Percentiles rank a stretch among this genome's conserved stretches.
Conservation (phyloP, 805 yeast species). For the Ascoidea tarda region DNA sequence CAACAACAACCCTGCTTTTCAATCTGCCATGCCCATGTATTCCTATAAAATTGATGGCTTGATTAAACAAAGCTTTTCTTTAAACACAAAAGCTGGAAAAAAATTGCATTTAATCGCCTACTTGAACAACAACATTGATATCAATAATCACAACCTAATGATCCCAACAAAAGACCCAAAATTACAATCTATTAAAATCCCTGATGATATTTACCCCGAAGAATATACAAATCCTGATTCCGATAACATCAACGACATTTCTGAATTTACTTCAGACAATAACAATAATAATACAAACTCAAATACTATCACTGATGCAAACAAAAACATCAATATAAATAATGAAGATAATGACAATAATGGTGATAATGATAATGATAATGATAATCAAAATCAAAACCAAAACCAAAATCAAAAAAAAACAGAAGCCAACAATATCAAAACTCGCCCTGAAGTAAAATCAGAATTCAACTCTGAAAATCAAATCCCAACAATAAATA, state of each 20-base stretch:
- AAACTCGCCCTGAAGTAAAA: too few relatives aligned
- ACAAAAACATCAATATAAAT: background rate
- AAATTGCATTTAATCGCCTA: slow-evolving; percentile 53
- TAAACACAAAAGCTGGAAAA: slow-evolving; percentile 35
- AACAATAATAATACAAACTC: background rate
- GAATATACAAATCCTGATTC: too few relatives aligned
- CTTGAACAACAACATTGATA: slow-evolving; percentile 18
- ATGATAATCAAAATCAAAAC: background rate
- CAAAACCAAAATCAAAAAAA: too few relatives aligned
- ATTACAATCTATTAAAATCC: background rate
- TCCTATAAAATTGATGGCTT: slow-evolving; percentile 37
- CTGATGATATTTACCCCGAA: too few relatives aligned
- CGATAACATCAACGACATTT: too few relatives aligned
- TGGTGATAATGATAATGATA: too few relatives aligned
- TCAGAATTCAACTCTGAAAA: too few relatives aligned
- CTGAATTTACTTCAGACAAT: too few relatives aligned
- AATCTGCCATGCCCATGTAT: slow-evolving; percentile 9
- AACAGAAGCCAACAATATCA: too few relatives aligned
- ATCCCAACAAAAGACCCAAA: slow-evolving; percentile 32
- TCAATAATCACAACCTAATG: slow-evolving; percentile 14
- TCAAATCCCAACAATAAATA: too few relatives aligned
- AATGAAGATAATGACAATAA: too few relatives aligned
- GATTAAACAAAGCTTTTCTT: slow-evolving; percentile 49
- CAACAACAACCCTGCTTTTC: background rate
- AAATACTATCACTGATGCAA: background rate